Base-by-base conservation (phyloP, 2,329 filamentous ascomycete genomes). In the Tolypocladium nubicola region DNA sequence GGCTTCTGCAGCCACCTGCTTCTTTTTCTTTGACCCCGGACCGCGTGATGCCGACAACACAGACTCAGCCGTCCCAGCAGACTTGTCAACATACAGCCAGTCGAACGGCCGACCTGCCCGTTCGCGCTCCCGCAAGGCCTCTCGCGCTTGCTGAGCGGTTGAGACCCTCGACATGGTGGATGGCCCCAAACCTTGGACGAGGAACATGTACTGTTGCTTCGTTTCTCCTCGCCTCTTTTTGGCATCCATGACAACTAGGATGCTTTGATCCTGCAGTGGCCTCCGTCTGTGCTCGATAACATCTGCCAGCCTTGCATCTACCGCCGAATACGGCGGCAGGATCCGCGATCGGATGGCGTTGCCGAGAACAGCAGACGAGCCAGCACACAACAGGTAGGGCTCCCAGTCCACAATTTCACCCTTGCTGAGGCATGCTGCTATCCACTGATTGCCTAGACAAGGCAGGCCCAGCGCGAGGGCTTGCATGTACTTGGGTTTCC, bases 401-500 rank as follows among this genome's bases (percentile, higher is more conserved):
- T 80, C 75, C 88, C 92, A 97, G 55, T 88, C 82, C 0, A 95
- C 72, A 0, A 93, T 71, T 9, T 73, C 68, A 7, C 78, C 76
- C 38, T 82, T 82, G 1, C 77, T 71, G 3, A 93, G 70, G 60
- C 89, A 96, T 54, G 88, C 81, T 33, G 82, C 79, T 53, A 96
- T 76, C 93, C 94, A 99, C 56, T 86, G 85, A 7, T 85, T 81
- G 7, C 90, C 87, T 1, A 99, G 77, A 65, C 92, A 96, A 0
- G 94, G 94, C 0, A 99, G 73, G 1, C 90, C 90, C 0, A 99
- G 81, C 0, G 94, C 92, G 2, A 99, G 81, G 0, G 94, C 94
- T 73, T 97, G 92, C 79, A 97, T 89, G 70, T 94, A 97, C 69
- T 97, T 99, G 54, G 86, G 83, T 61, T 90, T 91, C 52, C 93